Percentiles rank a stretch among this genome's conserved stretches.
Evolutionary conservation across 331 rosid species (phyloP).

Genomic region (Erythrophleum ivorense): DNA sequence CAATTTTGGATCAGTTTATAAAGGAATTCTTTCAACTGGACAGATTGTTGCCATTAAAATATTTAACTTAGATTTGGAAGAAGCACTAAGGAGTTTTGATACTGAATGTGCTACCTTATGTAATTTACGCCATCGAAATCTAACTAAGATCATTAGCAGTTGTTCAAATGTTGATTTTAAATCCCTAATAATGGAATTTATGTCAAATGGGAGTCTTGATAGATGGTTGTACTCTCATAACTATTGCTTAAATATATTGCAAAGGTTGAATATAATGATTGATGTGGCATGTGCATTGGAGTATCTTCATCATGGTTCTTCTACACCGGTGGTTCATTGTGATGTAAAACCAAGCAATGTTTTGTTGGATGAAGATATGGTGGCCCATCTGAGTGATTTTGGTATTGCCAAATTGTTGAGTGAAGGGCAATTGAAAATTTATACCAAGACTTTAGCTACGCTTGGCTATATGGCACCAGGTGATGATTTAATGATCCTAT

Average conservation of each 20-base stretch:
- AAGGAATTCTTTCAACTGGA: constrained; percentile 30
- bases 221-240: constrained; percentile 15
- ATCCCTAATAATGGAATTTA: constrained; percentile 26
- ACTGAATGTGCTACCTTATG: constrained; percentile 1
- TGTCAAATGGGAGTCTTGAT: constrained; percentile 35
- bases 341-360: neutral
- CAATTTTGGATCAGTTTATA: constrained; percentile 18
- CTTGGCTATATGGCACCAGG: constrained; percentile 9
- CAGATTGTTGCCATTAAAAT: neutral
- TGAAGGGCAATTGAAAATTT: neutral
- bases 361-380: constrained; percentile 4
- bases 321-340: constrained; percentile 18
- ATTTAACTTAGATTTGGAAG: constrained; percentile 8
- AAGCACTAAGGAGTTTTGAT: neutral
- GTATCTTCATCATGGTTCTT: constrained; percentile 23
- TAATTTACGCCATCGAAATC: constrained; percentile 17
- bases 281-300: neutral
- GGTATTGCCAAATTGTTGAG: neutral
- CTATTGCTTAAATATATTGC: neutral
- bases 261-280: constrained; percentile 6
- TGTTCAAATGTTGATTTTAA: constrained; percentile 13
- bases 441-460: neutral
- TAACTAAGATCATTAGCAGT: constrained; percentile 8
- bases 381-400: neutral
- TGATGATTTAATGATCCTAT: neutral